Evolutionary conservation across 176 grass and related monocot genomes (phyloP), one percentile per base, ranked within the genome.

Genomic region (Musa beccarii): DNA sequence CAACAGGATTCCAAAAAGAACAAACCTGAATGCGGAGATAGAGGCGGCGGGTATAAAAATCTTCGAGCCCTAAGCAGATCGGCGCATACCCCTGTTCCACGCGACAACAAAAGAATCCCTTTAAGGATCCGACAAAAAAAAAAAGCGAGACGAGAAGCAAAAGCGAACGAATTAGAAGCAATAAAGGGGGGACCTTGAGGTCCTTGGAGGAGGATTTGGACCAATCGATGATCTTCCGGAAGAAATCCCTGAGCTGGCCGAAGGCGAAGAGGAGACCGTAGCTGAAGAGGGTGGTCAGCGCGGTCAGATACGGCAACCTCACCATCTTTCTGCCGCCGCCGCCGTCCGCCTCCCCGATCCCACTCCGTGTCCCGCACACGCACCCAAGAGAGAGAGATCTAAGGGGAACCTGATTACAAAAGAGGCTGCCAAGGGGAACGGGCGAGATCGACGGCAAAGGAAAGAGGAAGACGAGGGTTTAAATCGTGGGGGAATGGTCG

Each of bases 1-100:
- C n/a, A 34, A 43, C 34, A 43, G 21, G 24, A 70, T 70, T 52
- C 10, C 10, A 11, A 56, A 55, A 66, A 66, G 63, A 55, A 56
- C 53, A 7, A 26, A 92, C 89, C 89, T 89, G 85, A 79, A 92
- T 89, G 71, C 89, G 86, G 74, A 92, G 65, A 55, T 96, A 89
- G 49, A 96, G 83, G 21, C 92, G 88, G 10, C 92, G 92, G 64
- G 85, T 82, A 43, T 96, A 96, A 76, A 96, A 96, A 85, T 96
- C 92, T 73, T 96, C 92, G 52, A 86, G 72, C 19, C 92, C 92
- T 51, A 96, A 75, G 76, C 88, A 96, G 72, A 96, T 89, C 83
- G 92, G 92, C 59, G 85, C 92, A 51, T 91, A 91, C 16, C 92
- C 88, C 92, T 90, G 84, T 15, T 67, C 77, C n/a, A 79, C 19